Percentiles rank a stretch among this genome's conserved stretches.
phyloP scores from a whole-genome alignment of 345 rosid genomes.

The Angophora floribunda region DNA sequence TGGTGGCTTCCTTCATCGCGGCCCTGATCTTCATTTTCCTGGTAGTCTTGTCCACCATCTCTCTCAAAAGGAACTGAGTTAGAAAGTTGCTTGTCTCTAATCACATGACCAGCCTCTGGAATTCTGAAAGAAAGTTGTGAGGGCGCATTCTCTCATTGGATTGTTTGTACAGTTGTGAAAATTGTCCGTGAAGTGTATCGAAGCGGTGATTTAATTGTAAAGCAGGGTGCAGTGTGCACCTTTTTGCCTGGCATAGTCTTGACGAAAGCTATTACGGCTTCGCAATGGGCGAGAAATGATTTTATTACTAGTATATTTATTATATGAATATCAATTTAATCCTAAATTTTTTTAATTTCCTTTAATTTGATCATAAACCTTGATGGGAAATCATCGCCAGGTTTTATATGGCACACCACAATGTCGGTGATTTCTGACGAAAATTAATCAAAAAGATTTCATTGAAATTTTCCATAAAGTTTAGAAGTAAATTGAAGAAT shows the following conservation, averaged over 20 bases:
- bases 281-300: too few species aligned
- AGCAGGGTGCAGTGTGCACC: not conserved
- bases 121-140: not conserved
- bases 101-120: not conserved
- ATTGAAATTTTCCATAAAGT: accelerated
- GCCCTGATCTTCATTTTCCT: slow-evolving; percentile 13
- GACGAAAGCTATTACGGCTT: not conserved
- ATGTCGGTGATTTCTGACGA: accelerated
- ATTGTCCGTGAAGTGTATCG: not conserved
- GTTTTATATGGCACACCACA: too few species aligned
- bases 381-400: too few species aligned
- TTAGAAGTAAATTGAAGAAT: not conserved
- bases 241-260: not conserved
- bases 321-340: too few species aligned
- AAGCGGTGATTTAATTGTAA: not conserved
- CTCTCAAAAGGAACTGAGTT: slow-evolving; percentile 15
- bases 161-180: not conserved
- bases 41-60: slow-evolving; percentile 25
- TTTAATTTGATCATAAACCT: not conserved
- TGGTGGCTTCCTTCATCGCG: slow-evolving; percentile 33
- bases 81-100: not conserved
- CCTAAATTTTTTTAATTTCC: too few species aligned
- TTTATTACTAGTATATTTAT: too few species aligned
- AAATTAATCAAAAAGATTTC: not conserved
- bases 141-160: not conserved